Percentiles rank a stretch among this genome's conserved stretches.
These are phyloP conservation scores for Gynostemma pentaphyllum DNA, from an alignment of 306 rosid species.

Conservation along the genomic window DNA sequence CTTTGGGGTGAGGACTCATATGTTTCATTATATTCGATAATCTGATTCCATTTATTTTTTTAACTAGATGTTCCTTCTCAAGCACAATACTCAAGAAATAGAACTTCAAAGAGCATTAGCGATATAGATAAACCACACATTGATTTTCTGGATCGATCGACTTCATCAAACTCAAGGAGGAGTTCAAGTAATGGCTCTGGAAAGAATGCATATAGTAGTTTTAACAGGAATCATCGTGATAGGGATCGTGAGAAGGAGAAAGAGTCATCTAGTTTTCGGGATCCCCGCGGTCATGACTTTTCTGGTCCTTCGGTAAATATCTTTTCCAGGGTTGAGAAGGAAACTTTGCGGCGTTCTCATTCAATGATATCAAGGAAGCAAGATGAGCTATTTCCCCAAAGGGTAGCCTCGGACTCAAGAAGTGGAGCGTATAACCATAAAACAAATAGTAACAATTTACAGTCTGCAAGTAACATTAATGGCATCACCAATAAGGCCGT, in stretches of 20 bases:
- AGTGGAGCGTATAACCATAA: constrained; percentile 29
- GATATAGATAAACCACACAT: constrained; percentile 59
- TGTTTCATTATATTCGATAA: neutral
- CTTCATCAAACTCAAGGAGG: constrained; percentile 68
- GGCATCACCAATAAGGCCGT: constrained; percentile 58
- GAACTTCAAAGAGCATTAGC: constrained; percentile 42
- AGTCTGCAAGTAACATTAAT: constrained; percentile 44
- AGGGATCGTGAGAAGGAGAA: constrained; percentile 89
- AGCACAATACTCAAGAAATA: constrained; percentile 48
- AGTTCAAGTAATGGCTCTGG: constrained; percentile 66
- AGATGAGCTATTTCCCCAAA: constrained; percentile 38
- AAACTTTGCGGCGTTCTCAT: constrained; percentile 65
- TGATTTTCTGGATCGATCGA: constrained; percentile 58
- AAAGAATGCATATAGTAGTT: constrained; percentile 88
- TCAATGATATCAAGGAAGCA: constrained; percentile 71
- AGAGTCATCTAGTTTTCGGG: constrained; percentile 51
- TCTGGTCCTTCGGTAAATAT: constrained; percentile 55
- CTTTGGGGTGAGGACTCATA: neutral
- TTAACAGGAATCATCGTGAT: constrained; percentile 79
- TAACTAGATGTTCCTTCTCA: constrained; percentile 49
- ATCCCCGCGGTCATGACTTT: constrained; percentile 59
- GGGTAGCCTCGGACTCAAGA: constrained; percentile 38
- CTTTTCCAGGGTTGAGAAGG: constrained; percentile 63
- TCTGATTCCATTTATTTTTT: constrained; percentile 8
- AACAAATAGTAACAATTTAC: constrained; percentile 41